phyloP scores from a whole-genome alignment of 352 stramenopile species.

The Phytophthora chlamydospora region DNA sequence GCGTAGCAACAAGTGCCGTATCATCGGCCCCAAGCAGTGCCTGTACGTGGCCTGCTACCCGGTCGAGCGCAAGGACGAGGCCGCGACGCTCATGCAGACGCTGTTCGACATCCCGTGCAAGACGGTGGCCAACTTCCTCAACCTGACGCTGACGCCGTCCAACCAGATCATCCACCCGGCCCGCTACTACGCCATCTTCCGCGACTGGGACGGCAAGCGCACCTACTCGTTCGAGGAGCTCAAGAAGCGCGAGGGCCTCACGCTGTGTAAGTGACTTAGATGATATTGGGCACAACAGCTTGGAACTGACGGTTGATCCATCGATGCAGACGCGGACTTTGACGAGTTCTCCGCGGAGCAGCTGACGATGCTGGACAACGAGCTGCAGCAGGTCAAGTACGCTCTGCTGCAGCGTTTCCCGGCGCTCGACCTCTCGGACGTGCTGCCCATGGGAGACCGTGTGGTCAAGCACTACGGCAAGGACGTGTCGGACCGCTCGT shows the following conservation, averaged over 20 bases:
- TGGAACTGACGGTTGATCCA: slow-evolving; percentile 15
- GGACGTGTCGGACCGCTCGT: slow-evolving; percentile 88
- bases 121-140: slow-evolving; percentile 93
- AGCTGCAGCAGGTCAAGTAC: slow-evolving; percentile 93
- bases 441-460: slow-evolving; percentile 90
- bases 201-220: slow-evolving; percentile 91
- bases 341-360: slow-evolving; percentile 93
- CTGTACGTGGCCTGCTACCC: slow-evolving; percentile 92
- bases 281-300: slow-evolving; percentile 1
- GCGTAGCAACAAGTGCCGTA: slow-evolving; percentile 83
- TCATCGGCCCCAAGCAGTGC: slow-evolving; percentile 92
- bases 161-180: slow-evolving; percentile 95
- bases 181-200: slow-evolving; percentile 93
- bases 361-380: slow-evolving; percentile 93
- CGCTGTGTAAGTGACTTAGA: slow-evolving; percentile 72
- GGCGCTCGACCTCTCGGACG: slow-evolving; percentile 89
- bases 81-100: slow-evolving; percentile 80
- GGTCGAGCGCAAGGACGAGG: slow-evolving; percentile 81
- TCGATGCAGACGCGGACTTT: slow-evolving; percentile 85
- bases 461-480: slow-evolving; percentile 94
- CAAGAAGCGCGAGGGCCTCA: slow-evolving; percentile 86
- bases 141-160: slow-evolving; percentile 92
- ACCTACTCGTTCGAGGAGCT: slow-evolving; percentile 88
- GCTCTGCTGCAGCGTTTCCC: slow-evolving; percentile 91
- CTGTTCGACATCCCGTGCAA: slow-evolving; percentile 93